Base-by-base conservation (phyloP, 345 rosid genomes). In the Geranium rotundifolium region DNA sequence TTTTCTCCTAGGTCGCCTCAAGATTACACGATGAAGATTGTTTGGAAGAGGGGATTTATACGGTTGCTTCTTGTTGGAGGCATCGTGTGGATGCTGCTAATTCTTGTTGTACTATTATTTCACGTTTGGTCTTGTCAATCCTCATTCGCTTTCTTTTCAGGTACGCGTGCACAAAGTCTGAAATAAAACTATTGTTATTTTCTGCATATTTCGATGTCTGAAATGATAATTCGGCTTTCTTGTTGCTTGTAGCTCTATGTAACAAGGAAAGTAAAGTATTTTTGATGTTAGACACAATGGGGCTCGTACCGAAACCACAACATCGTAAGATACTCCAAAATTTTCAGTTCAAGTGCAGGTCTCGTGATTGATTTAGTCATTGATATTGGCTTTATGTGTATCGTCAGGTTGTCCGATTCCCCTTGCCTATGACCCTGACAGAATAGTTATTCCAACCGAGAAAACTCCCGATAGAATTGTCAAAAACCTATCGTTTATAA, bases 51-150 rank as follows among this genome's bases (percentile, higher is more conserved):
- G 1, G 97, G 99, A 27, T 86, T 93, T 75, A 23, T 86, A 58
- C 81, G 88, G 17, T 75, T 93, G 81, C 81, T 88, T 74, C 79
- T 90, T 31, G 90, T 90, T 0, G 97, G 73, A 0, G 96, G 88
- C 81, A 84, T 93, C 49, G 61, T 80, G 30, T 93, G 91, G 99
- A 86, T 88, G 95, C 65, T 93, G 9, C 89, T 90, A 60, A 86
- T 93, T 71, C 88, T 93, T 56, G 10, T 77, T 68, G 90, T 77
- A 1, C 66, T 84, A 20, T 64, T 88, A 46, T 81, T 93, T 74
- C 99, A 88, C 65, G 67, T 90, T 56, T 90, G 97, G 96, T 85
- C 96, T 60, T 90, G 95, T 67, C 95, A 85, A 58, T 82, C 97
- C 74, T 81, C 96, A 0, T 65, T 78, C 29, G 68, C 82, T 14